Evolutionary conservation across 176 grass and related monocot genomes (phyloP).

Genomic region (Tillandsia leiboldiana): DNA sequence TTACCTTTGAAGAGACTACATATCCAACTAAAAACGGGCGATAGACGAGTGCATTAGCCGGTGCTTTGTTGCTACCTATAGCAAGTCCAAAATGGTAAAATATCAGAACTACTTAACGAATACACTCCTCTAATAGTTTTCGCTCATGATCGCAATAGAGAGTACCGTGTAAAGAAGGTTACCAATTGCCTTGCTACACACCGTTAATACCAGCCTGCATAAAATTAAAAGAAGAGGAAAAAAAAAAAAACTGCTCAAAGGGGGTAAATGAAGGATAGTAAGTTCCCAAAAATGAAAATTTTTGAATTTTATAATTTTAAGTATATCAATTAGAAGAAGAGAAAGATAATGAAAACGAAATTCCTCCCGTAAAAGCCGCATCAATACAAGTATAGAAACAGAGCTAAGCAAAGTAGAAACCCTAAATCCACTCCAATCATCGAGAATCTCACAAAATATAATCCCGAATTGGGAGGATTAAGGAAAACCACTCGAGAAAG

Average conservation of each 20-base stretch:
- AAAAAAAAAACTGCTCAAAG: too few species aligned
- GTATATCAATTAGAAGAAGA: too few species aligned
- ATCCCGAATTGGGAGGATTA: background rate
- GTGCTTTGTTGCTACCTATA: too few species aligned
- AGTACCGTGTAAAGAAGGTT: slow-evolving; percentile 76
- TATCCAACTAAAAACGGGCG: too few species aligned
- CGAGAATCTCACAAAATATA: background rate
- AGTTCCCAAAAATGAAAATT: too few species aligned
- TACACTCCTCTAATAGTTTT: background rate
- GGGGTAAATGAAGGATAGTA: background rate
- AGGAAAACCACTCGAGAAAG: background rate
- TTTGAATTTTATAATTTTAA: too few species aligned
- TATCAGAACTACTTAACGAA: slow-evolving; percentile 15
- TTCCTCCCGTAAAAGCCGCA: too few species aligned
- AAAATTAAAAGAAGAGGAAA: background rate
- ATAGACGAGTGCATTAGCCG: too few species aligned
- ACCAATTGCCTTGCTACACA: slow-evolving; percentile 65
- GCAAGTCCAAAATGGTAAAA: too few species aligned
- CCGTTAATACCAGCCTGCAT: slow-evolving; percentile 50
- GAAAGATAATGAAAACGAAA: too few species aligned
- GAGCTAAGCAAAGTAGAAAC: background rate
- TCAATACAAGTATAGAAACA: too few species aligned
- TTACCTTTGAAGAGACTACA: too few species aligned
- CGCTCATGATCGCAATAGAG: background rate
- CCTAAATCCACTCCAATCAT: background rate